These are phyloP conservation scores for Luffa acutangula DNA, from an alignment of 306 rosid genomes.

Conservation along the genomic window DNA sequence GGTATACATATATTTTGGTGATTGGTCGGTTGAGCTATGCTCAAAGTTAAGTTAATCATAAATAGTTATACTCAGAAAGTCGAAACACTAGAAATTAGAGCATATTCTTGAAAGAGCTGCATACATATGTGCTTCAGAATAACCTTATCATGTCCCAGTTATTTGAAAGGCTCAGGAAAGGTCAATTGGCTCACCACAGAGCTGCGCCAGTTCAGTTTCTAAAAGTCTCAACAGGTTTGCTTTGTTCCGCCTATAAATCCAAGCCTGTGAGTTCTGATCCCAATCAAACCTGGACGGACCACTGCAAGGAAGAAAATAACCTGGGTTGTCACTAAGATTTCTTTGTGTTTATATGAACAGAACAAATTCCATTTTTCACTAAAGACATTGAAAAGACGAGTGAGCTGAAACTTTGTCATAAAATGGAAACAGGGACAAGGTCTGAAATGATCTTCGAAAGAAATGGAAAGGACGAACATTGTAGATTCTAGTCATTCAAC, in stretches of 20 bases:
- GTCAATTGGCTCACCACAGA: constrained; percentile 57
- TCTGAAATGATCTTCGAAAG: not conserved
- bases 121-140: not conserved
- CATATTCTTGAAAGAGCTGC: not conserved
- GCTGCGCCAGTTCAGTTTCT: constrained; percentile 51
- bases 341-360: not conserved
- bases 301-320: constrained; percentile 26
- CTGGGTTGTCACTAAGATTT: not conserved
- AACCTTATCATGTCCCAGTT: not conserved
- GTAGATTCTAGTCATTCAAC: not conserved
- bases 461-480: not conserved
- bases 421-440: not conserved
- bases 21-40: not conserved
- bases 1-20: not conserved
- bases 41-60: not conserved
- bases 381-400: not conserved
- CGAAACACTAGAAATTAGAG: not conserved
- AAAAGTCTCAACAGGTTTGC: constrained; percentile 37
- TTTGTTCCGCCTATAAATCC: constrained; percentile 80
- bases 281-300: constrained; percentile 90
- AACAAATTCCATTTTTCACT: not conserved
- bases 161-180: constrained; percentile 28
- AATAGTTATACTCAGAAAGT: not conserved
- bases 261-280: constrained; percentile 52
- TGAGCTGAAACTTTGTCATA: not conserved